Evolutionary conservation across 148 eudicot species (phyloP), one percentile per base, ranked within the genome.

Genomic region (Amaranthus cruentus): DNA sequence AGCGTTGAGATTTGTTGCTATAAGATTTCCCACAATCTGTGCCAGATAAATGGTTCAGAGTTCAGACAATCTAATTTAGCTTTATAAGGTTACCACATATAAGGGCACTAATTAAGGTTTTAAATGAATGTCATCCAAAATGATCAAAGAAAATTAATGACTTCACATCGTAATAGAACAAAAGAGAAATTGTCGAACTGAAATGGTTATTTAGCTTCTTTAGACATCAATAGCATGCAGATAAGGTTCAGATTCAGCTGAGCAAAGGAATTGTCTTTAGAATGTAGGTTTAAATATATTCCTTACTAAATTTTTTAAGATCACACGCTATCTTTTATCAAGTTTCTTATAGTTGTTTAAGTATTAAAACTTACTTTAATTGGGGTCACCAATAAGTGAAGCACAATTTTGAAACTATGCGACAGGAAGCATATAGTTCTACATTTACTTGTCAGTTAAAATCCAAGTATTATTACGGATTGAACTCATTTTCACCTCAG

Each of bases 21-120:
- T 52, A 50, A 38, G 13, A 14, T 55, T 63, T 78, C 47, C 61
- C 65, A 38, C 18, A 21, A 62, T 52, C 77, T 79, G 77, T 68
- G 55, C 11, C 12, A 70, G 4, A 57, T n/a, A 66, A 42, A 57
- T 28, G 52, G 42, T 73, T 73, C 65, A 46, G 52, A 44, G 38
- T 28, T 28, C 38, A 28, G 38, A 38, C 9, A n/a, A 5, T 68
- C 47, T 42, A 61, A 51, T 71, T 68, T 48, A 57, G 55, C 57
- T 57, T 75, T 66, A 51, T 38, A 47, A 5, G n/a, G 53, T 12
- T 55, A 49, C 70, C 48, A 65, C 54, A 42, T 15, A 71, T 11
- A 64, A 71, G 38, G 28, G 14, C 51, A 55, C 14, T 13, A 51
- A 38, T 53, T 38, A 43, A 12, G 3, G 54, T 50, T 18, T 38